phyloP scores from a whole-genome alignment of 257 asterid genomes.

The Rhazya stricta region DNA sequence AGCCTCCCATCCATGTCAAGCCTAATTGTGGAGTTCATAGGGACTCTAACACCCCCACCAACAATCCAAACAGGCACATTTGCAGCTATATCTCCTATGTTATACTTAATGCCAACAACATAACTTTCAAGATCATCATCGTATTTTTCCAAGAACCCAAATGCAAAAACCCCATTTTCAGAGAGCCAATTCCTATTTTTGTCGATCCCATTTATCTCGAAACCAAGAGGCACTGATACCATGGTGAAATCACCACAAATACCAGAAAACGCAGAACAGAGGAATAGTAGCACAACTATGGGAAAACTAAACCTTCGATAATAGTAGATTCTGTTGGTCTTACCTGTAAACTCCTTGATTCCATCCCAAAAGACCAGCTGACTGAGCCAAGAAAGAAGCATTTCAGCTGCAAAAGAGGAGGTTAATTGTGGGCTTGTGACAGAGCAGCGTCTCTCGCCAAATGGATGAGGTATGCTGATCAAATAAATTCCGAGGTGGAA shows the following conservation, averaged over 20 bases:
- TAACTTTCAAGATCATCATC: conserved; percentile 37
- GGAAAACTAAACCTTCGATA: conserved; percentile 14
- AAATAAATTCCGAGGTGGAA: conserved; percentile 34
- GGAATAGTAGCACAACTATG: conserved; percentile 22
- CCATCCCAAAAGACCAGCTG: conserved; percentile 24
- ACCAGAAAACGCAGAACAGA: conserved; percentile 29
- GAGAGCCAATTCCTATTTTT: conserved; percentile 46
- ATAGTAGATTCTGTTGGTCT: conserved; percentile 24
- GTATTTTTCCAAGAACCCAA: conserved; percentile 59
- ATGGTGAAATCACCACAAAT: conserved; percentile 34
- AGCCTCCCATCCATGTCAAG: conserved; percentile 52
- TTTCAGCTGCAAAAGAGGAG: conserved; percentile 35
- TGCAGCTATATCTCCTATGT: conserved; percentile 39
- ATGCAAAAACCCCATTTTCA: conserved; percentile 59
- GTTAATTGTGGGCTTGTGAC: conserved; percentile 15
- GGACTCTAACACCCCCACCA: conserved; percentile 55
- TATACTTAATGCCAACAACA: conserved; percentile 54
- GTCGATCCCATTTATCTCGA: conserved; percentile 48
- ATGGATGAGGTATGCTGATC: conserved; percentile 9
- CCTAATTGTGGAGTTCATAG: conserved; percentile 48
- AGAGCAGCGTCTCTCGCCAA: conserved; percentile 11
- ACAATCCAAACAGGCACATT: conserved; percentile 61
- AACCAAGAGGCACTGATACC: conserved; percentile 54
- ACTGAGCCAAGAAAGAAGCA: conserved; percentile 40
- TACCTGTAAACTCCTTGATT: conserved; percentile 29